Base-by-base conservation (phyloP, 129 eudicot species). In the Silybum marianum region DNA sequence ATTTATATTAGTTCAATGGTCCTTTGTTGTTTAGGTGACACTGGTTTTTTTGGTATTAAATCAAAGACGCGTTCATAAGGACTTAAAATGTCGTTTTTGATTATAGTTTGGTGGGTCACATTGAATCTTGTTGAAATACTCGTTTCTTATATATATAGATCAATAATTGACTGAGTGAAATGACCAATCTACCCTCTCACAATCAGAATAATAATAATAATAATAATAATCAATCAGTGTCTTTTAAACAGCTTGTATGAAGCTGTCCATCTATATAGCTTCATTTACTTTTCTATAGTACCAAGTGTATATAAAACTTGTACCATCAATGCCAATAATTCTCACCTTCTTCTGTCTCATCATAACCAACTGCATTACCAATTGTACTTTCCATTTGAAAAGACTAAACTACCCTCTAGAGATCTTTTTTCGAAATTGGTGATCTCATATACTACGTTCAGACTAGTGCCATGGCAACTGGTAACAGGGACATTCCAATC, bases 161-260 rank as follows among this genome's bases (percentile, higher is more conserved):
- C 88, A 75, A 82, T 75, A 76, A 84, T 82, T 85, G 86, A 79
- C 67, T 76, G 42, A 0, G 22, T 44, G 32, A 65, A 69, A 72
- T 40, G 70, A 84, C 78, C 48, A 10, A 72, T 78, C 69, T 79
- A 81, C 69, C 85, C 83, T 32, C 18, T 74, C 76, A 72, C 69
- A 80, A 71, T 26, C 71, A 80, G 69, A 81, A 65, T 81, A 81
- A 84, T 32, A 32, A 32, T 81, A 81, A 65, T 81, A 81, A 84
- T 32, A 32, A 32, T 81, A 81, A 84, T 44, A 13, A 44, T 62
- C 60, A 84, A 76, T 80, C 76, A 69, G 74, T 80, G n/a, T 63
- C 34, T 24, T 79, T 65, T 23, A 44, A 60, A 83, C 91, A 77
- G 87, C 81, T 75, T 78, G 76, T n/a, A 72, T 66, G 68, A 51